Evolutionary conservation across 805 yeast genomes (phyloP).

Genomic region (Teunomyces atbi): DNA sequence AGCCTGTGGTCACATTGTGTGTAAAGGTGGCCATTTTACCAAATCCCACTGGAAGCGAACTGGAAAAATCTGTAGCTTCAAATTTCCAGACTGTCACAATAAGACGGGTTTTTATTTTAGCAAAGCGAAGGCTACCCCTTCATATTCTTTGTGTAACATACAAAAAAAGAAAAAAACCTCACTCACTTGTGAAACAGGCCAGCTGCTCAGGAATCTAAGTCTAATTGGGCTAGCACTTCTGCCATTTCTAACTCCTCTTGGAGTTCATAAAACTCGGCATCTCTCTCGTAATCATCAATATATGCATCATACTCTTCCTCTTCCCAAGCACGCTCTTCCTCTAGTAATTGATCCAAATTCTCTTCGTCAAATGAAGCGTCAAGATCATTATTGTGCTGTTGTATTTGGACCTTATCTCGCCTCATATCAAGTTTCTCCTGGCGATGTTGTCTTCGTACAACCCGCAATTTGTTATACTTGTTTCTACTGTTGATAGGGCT

Average conservation of each 20-base stretch:
- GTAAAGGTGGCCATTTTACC: too few species aligned
- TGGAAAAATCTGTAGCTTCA: too few species aligned
- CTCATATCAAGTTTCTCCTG: conserved; percentile 15
- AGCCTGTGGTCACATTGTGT: too few species aligned
- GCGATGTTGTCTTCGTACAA: conserved; percentile 25
- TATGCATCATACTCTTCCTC: conserved; percentile 13
- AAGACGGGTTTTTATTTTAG: too few species aligned
- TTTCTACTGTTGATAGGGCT: conserved; percentile 16
- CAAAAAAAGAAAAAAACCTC: not conserved
- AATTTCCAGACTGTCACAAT: too few species aligned
- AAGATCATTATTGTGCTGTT: conserved; percentile 10
- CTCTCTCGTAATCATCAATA: conserved; percentile 12
- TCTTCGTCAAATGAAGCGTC: conserved; percentile 13
- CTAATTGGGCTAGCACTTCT: conserved; percentile 9
- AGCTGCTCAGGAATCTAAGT: not conserved
- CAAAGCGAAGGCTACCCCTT: too few species aligned
- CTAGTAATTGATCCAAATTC: conserved; percentile 20
- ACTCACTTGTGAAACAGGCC: not conserved
- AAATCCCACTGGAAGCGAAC: too few species aligned
- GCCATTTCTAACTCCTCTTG: conserved; percentile 15
- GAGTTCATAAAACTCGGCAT: conserved; percentile 17
- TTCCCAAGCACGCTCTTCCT: conserved; percentile 18
- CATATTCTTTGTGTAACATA: not conserved
- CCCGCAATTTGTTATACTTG: conserved; percentile 21
- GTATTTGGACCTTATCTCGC: not conserved